Base-by-base conservation (phyloP, 208 protist species). In the Crithidia mellificae region DNA sequence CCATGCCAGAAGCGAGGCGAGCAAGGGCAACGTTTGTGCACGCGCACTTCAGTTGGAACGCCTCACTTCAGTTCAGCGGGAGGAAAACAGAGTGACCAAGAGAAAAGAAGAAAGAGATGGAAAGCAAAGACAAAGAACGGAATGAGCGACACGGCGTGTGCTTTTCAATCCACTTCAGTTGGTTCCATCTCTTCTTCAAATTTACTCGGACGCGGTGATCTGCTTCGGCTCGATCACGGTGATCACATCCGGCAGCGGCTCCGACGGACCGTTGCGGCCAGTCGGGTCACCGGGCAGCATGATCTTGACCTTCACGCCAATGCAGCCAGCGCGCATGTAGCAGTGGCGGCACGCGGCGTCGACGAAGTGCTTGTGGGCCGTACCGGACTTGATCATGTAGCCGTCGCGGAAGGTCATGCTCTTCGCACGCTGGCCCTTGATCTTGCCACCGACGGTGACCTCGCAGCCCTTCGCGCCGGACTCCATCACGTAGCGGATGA, bases 361-460 rank as follows among this genome's bases (percentile, higher is more conserved):
- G 19, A 99, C 87, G 78, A 98, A 99, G 46, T 85, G 59, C 67
- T 93, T 92, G 58, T 87, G 82, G 47, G 96, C 91, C 38, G 98
- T 84, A 85, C 98, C 98, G 50, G 97, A 96, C 79, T 97, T 98
- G 86, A 99, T 98, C 98, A 99, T 99, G 88, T 99, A 99, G 62
- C 99, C 99, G 61, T 99, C 98, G 55, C 87, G 89, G 96, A 99
- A 99, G 80, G 99, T 99, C 97, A 99, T 99, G 66, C 78, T 74
- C 92, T 99, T 99, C 54, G 98, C 99, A 86, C 99, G 96, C 87
- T 99, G 98, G 43, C 94, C 98, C 76, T 99, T 96, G 52, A 99
- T 89, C 92, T 99, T 99, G 78, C 99, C 99, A 53, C 97, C 95
- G 41, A 99, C 97, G 67, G 98, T 94, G 59, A 99, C 97, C 88